Evolutionary conservation across 441 rosid species (phyloP).

Genomic region (Lepidium campestre): DNA sequence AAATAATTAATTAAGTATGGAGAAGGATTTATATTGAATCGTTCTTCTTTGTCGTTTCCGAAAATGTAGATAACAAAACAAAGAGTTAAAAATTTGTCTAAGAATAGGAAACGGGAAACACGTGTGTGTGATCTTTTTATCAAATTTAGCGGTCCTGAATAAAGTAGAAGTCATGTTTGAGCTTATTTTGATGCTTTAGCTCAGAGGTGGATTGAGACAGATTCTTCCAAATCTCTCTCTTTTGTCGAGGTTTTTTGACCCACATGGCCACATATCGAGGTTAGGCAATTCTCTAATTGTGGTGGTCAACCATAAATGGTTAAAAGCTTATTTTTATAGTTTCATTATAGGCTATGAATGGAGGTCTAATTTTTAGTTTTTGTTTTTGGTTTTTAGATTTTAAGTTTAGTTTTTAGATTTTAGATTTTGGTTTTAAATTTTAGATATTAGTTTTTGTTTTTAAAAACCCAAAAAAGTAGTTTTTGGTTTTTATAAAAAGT

Average conservation of each 20-base stretch:
- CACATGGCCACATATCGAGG: background rate
- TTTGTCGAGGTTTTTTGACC: background rate
- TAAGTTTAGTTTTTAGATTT: too few species aligned
- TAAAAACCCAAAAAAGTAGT: too few species aligned
- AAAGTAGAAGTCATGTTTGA: background rate
- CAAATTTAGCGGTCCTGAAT: background rate
- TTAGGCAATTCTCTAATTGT: too few species aligned
- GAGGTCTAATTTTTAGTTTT: too few species aligned
- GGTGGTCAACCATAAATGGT: too few species aligned
- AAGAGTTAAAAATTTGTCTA: background rate
- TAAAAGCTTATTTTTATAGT: too few species aligned
- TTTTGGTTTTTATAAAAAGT: too few species aligned
- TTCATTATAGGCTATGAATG: too few species aligned
- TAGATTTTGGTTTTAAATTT: too few species aligned
- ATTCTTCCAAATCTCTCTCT: background rate
- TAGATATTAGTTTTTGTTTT: too few species aligned
- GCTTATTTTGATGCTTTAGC: background rate
- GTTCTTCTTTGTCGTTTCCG: conserved; percentile 14
- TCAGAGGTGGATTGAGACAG: background rate
- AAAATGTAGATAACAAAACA: background rate
- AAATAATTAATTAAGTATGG: background rate
- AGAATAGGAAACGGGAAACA: conserved; percentile 13
- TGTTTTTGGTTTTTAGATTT: too few species aligned
- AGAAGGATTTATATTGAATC: background rate
- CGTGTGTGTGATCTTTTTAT: conserved; percentile 10